Conservation (phyloP, 768 basidiomycete genomes). For the Cystobasidium tubakii region DNA sequence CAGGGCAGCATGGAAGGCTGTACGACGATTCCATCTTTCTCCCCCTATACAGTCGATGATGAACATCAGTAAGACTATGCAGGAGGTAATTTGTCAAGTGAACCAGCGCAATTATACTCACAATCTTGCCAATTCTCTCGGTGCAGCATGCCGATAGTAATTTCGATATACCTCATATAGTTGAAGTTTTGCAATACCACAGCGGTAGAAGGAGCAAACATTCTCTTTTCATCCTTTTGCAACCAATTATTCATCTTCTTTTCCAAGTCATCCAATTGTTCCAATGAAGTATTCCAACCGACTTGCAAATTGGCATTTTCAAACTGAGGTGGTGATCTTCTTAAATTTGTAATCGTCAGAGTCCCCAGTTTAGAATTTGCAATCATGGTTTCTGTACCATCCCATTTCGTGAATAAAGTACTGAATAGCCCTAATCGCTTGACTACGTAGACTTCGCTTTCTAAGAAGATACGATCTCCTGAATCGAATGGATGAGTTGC, state of each 20-base stretch:
- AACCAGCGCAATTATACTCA: conserved; percentile 46
- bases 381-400: conserved; percentile 62
- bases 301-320: conserved; percentile 57
- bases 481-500: conserved; percentile 78
- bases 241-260: conserved; percentile 67
- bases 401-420: conserved; percentile 65
- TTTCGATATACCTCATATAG: conserved; percentile 62
- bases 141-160: conserved; percentile 55
- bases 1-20: conserved; percentile 72
- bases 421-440: conserved; percentile 76
- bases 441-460: conserved; percentile 66
- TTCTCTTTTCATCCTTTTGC: conserved; percentile 66
- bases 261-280: conserved; percentile 66
- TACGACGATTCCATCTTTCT: conserved; percentile 59
- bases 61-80: neutral
- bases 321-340: conserved; percentile 16
- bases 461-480: conserved; percentile 73
- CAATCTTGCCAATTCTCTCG: conserved; percentile 56
- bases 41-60: neutral
- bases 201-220: conserved; percentile 61
- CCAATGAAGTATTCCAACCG: conserved; percentile 67
- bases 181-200: conserved; percentile 62
- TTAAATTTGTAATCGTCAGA: conserved; percentile 10
- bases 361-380: conserved; percentile 27
- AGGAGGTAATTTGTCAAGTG: too few species aligned